Conservation (phyloP, 1,284 basidiomycete species). For the Moniliella sp. region DNA sequence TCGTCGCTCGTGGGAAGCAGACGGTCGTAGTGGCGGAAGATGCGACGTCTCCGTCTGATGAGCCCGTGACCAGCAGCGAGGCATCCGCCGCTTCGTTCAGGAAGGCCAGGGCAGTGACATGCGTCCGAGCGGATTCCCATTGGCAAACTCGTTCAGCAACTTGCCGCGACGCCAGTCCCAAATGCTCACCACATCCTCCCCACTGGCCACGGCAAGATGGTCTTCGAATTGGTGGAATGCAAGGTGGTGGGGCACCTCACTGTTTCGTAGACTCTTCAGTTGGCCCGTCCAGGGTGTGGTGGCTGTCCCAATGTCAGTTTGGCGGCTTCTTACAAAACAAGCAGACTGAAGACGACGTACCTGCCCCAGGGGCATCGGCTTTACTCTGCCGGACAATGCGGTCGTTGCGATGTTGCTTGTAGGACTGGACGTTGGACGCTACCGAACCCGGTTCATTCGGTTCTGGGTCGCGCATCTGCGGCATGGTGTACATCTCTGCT, state of each 20-base stretch:
- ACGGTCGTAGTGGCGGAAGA: not conserved
- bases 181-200: conserved; percentile 42
- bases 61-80: conserved; percentile 65
- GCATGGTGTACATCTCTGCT: conserved; percentile 88
- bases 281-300: no score
- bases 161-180: conserved; percentile 78
- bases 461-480: conserved; percentile 65
- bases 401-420: conserved; percentile 79
- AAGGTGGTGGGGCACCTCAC: no score
- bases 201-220: not conserved
- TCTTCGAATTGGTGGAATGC: not conserved
- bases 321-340: no score
- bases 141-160: conserved; percentile 61
- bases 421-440: conserved; percentile 82
- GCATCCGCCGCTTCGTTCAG: conserved; percentile 90
- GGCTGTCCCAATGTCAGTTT: no score
- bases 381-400: conserved; percentile 50
- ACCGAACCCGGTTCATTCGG: conserved; percentile 80
- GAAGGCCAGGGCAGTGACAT: conserved; percentile 70
- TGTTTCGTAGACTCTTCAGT: no score
- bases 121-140: conserved; percentile 63
- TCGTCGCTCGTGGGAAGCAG: not conserved
- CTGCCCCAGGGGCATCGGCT: conserved; percentile 48
- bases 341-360: conserved; percentile 38
- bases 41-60: conserved; percentile 42